These are phyloP conservation scores for Trichoderma sp. DNA, from an alignment of 2,329 filamentous ascomycete species.

Conservation along the genomic window DNA sequence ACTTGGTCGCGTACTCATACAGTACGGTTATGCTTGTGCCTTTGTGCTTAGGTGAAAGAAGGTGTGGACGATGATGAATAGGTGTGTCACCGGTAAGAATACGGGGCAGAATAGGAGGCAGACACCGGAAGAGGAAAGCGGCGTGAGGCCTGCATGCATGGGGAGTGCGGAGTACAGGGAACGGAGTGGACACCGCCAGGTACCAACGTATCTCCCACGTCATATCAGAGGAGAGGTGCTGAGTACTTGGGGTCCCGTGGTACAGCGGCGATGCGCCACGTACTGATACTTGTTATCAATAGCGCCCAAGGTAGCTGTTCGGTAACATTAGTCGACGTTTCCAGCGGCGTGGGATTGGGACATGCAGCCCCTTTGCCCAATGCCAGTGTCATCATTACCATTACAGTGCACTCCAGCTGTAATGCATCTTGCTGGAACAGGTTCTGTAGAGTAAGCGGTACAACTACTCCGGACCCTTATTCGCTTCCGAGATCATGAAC, in stretches of 20 bases:
- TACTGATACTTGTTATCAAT: neutral
- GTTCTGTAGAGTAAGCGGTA: neutral
- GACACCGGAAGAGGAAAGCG: constrained; percentile 16
- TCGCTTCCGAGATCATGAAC: neutral
- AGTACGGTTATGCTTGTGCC: neutral
- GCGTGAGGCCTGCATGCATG: constrained; percentile 9
- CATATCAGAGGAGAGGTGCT: neutral
- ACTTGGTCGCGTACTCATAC: neutral
- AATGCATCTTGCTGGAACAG: neutral
- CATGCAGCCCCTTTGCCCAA: neutral
- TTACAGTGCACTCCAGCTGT: neutral
- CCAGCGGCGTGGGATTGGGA: neutral
- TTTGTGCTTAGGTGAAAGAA: constrained; percentile 8
- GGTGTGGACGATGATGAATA: constrained; percentile 3
- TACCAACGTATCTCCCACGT: constrained; percentile 8
- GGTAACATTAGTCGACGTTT: neutral
- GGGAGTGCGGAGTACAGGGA: constrained; percentile 17
- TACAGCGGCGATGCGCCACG: too few species aligned
- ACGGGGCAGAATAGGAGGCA: constrained; percentile 18
- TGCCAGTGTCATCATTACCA: neutral
- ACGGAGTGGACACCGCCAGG: neutral
- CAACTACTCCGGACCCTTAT: neutral
- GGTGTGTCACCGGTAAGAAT: constrained; percentile 11
- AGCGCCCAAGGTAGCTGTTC: neutral
- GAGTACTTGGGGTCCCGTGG: neutral